Evolutionary conservation across 495 filamentous ascomycete genomes (phyloP), one percentile per base, ranked within the genome.

Genomic region (Gamarada debralockiae): DNA sequence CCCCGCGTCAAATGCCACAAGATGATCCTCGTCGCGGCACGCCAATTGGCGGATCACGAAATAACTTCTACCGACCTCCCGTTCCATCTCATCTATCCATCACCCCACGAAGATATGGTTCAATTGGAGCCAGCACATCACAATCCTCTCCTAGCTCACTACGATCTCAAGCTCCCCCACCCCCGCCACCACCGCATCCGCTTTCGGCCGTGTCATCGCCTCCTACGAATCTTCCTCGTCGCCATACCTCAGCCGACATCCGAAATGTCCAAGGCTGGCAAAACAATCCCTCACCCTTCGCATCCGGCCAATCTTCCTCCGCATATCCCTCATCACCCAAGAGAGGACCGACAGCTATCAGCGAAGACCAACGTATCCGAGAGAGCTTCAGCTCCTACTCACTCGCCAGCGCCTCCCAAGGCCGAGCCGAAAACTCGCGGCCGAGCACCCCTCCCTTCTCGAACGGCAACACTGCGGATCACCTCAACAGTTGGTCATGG

Each of bases 211-310:
- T 86, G 17, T 79, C 87, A 24, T 85, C 90, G 22, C 87, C 89
- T 21, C 86, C 88, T 10, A 80, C 82, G 46, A 87, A 84, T 60
- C 73, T 97, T 29, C 78, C 84, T 25, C 84, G 93, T 18, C 83
- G 93, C 38, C 93, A 98, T 68, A 98, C 93, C 1, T 93, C 92
- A 42, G 93, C 93, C 48, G 93, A 98, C 60, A 97, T 98, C 58
- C 87, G 93, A 24, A 60, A 62, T 47, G 82, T 87, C 36, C 86
- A 87, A 58, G 89, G 89, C 46, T 97, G 93, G 93, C 83, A 86
- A 58, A 77, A 81, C 14, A 78, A 73, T 38, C 76, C 77, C 22
- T 90, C 90, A 3, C 89, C 91, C 12, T 90, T 89, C 53, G 76
- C 72, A 2, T 84, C 87, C 18, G 85, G 85, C 3, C 84, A 88